Percentiles rank a stretch among this genome's conserved stretches.
Evolutionary conservation across 345 rosid species (phyloP).

Genomic region (Tarenaya hassleriana): DNA sequence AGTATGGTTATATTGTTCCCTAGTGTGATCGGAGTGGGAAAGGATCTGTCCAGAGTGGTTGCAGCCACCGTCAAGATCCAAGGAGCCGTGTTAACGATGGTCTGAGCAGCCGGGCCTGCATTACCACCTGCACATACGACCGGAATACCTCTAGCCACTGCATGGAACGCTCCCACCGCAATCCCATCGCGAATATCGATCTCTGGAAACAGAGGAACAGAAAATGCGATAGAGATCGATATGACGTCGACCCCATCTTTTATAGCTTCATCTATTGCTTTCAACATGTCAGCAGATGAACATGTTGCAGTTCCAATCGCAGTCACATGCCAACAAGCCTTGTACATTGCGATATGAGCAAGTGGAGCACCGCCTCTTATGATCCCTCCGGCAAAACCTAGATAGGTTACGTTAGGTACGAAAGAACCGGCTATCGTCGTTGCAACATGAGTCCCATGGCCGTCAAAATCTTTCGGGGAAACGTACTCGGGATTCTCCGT

Average conservation of each 20-base stretch:
- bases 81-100: conserved; percentile 40
- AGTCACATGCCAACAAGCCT: conserved; percentile 59
- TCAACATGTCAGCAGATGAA: conserved; percentile 44
- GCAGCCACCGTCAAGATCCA: conserved; percentile 50
- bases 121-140: conserved; percentile 34
- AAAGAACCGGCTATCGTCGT: conserved; percentile 44
- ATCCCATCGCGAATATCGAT: conserved; percentile 31
- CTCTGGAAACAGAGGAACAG: conserved; percentile 34
- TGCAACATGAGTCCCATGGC: conserved; percentile 47
- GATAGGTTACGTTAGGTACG: conserved; percentile 33
- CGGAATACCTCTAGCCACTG: conserved; percentile 34
- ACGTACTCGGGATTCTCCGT: conserved; percentile 28
- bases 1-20: conserved; percentile 29
- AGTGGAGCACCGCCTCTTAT: conserved; percentile 37
- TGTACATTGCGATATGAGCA: conserved; percentile 45
- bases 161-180: conserved; percentile 41
- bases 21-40: conserved; percentile 32
- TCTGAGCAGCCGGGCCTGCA: conserved; percentile 32
- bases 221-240: conserved; percentile 43
- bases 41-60: conserved; percentile 44
- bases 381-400: conserved; percentile 41
- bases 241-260: conserved; percentile 47
- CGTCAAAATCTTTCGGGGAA: conserved; percentile 43
- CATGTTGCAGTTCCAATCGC: too few relatives aligned
- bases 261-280: conserved; percentile 48